Base-by-base conservation (phyloP, 2,329 filamentous ascomycete species). In the Colletotrichum australisinense region DNA sequence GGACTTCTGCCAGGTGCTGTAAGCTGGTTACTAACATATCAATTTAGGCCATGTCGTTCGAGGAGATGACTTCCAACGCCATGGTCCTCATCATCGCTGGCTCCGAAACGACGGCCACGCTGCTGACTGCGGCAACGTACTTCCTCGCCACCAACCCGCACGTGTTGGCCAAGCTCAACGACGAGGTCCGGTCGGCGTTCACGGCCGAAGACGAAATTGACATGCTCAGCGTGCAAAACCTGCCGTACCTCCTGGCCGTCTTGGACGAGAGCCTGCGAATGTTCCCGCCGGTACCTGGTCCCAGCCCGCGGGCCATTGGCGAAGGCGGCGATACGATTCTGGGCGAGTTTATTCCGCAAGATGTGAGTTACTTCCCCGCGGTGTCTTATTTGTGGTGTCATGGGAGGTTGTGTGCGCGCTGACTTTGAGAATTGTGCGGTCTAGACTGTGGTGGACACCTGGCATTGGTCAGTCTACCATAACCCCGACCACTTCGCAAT, bases 241-340 rank as follows among this genome's bases (percentile, higher is more conserved):
- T 86, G 0, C 64, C 76, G 1, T 86, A 85, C 60, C 77, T 87
- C 58, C 74, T 80, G 12, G 85, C 84, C 1, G 79, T 78, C 42
- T 73, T 87, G 12, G 79, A 85, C 1, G 86, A 88, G 77, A 78
- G 77, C 3, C 75, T 88, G 58, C 78, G 86, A 11, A 74, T 84
- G 11, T 86, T 83, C 67, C 83, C 84, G 14, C 76, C 76, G 2
- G 75, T 74, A 2, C 65, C 75, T n/a, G 42, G 42, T n/a, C 42
- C 42, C 19, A 49, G 42, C 42, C 52, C 52, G n/a, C 52, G 52
- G 4, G 24, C 24, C 9, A 55, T 55, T 55, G 52, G 52, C 11
- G 52, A 55, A 26, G 52, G 52, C 2, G 52, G 52, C 52, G 52
- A 55, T 11, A 55, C 52, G 4, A 55, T 55, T 26, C 52, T 55